phyloP scores from a whole-genome alignment of 2,329 filamentous ascomycete species.

The Fusarium zealandicum region DNA sequence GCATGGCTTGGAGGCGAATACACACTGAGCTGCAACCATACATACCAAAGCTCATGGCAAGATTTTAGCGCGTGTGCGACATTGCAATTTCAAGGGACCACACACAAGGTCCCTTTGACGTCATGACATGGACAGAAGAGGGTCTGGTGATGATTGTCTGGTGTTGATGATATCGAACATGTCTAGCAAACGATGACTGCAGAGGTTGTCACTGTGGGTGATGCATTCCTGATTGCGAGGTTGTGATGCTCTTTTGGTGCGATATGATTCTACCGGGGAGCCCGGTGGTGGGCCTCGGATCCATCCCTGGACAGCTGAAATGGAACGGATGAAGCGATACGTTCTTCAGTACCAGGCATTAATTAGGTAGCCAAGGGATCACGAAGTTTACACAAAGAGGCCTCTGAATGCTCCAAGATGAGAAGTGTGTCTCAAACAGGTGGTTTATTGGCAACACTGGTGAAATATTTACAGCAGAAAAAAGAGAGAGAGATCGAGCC shows the following conservation, averaged over 20 bases:
- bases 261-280: background rate
- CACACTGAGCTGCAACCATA: too few species aligned
- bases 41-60: background rate
- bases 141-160: slow-evolving; percentile 27
- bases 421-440: too few species aligned
- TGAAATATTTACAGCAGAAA: background rate
- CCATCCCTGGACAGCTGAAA: slow-evolving; percentile 30
- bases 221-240: background rate
- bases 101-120: slow-evolving; percentile 25
- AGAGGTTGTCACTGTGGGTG: slow-evolving; percentile 4
- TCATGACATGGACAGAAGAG: slow-evolving; percentile 15
- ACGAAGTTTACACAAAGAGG: background rate
- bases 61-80: slow-evolving; percentile 16
- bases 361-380: background rate
- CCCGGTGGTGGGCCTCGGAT: slow-evolving; percentile 1
- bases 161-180: slow-evolving; percentile 9
- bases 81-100: slow-evolving; percentile 21
- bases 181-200: background rate
- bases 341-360: too few species aligned
- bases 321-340: background rate
- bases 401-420: too few species aligned
- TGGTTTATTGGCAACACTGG: too few species aligned
- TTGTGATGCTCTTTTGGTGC: background rate
- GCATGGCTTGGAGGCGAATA: too few species aligned
- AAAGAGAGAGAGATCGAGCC: slow-evolving; percentile 1